Conservation (phyloP, 495 filamentous ascomycete species). For the Podospora pseudocomata region DNA sequence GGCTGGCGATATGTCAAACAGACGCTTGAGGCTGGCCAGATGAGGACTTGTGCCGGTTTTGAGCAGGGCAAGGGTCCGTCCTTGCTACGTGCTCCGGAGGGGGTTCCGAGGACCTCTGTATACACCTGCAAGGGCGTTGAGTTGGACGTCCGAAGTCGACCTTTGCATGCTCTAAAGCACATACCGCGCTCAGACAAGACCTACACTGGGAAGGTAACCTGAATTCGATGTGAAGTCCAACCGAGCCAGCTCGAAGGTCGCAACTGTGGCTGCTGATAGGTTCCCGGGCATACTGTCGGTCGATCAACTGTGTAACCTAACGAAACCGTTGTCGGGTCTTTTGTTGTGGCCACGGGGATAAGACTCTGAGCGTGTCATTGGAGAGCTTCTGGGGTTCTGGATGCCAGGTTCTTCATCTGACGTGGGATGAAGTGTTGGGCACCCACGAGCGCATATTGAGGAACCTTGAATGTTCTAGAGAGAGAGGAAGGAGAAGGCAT, state of each 20-base stretch:
- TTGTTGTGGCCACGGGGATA: background rate
- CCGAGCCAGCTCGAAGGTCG: background rate
- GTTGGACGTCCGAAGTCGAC: too few species aligned
- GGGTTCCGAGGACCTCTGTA: background rate
- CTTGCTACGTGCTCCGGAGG: background rate
- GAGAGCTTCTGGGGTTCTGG: background rate
- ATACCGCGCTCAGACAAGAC: too few species aligned
- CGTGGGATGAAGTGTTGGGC: background rate
- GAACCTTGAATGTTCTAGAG: too few species aligned
- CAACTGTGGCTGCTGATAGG: background rate
- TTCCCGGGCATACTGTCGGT: conserved; percentile 6
- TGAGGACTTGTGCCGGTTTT: background rate
- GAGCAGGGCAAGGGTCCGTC: background rate
- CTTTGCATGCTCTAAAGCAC: too few species aligned
- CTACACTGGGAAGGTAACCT: too few species aligned
- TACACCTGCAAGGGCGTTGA: background rate
- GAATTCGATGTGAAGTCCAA: background rate
- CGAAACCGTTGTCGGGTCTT: background rate
- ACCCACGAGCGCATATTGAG: too few species aligned
- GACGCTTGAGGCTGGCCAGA: background rate
- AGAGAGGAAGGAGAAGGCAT: background rate
- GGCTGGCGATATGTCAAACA: background rate
- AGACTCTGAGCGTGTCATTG: background rate
- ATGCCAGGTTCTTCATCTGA: background rate
- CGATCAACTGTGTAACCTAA: conserved; percentile 5